phyloP scores from a whole-genome alignment of 495 filamentous ascomycete species.

The Cryomyces minteri region DNA sequence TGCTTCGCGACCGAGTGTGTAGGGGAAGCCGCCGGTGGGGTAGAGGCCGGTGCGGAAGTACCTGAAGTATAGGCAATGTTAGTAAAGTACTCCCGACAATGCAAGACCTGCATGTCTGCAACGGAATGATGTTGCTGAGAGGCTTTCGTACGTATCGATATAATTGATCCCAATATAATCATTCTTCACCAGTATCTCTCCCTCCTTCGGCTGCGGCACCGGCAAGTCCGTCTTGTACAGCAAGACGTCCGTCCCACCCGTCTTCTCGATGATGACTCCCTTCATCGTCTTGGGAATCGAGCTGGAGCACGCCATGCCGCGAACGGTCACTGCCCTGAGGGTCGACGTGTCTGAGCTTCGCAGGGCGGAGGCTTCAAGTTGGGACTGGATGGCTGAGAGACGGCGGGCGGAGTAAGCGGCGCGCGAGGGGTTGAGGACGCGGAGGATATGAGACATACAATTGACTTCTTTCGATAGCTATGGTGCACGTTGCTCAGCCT shows the following conservation, averaged over 20 bases:
- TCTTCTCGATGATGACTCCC: slow-evolving; percentile 53
- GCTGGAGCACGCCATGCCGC: slow-evolving; percentile 28
- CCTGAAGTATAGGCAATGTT: slow-evolving; percentile 19
- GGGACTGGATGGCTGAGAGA: slow-evolving; percentile 3
- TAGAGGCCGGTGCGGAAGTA: slow-evolving; percentile 91
- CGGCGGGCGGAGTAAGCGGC: too few species aligned
- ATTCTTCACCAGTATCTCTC: slow-evolving; percentile 71
- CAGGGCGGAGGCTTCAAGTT: neutral
- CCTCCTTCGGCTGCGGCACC: slow-evolving; percentile 50
- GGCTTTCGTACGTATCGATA: slow-evolving; percentile 47
- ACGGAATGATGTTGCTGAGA: neutral
- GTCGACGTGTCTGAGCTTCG: too few species aligned
- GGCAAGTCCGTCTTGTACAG: slow-evolving; percentile 57
- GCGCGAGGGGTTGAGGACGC: too few species aligned
- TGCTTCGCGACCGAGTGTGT: slow-evolving; percentile 72
- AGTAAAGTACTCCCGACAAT: neutral
- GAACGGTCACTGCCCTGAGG: neutral
- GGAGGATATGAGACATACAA: too few species aligned
- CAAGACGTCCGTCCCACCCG: slow-evolving; percentile 63
- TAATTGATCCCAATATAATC: slow-evolving; percentile 76
- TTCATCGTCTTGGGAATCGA: slow-evolving; percentile 48
- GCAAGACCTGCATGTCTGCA: neutral
- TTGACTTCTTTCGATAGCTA: too few species aligned
- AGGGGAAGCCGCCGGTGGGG: slow-evolving; percentile 45
- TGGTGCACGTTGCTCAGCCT: too few species aligned